phyloP scores from a whole-genome alignment of 2,329 filamentous ascomycete genomes.

The Penicillium sp. region DNA sequence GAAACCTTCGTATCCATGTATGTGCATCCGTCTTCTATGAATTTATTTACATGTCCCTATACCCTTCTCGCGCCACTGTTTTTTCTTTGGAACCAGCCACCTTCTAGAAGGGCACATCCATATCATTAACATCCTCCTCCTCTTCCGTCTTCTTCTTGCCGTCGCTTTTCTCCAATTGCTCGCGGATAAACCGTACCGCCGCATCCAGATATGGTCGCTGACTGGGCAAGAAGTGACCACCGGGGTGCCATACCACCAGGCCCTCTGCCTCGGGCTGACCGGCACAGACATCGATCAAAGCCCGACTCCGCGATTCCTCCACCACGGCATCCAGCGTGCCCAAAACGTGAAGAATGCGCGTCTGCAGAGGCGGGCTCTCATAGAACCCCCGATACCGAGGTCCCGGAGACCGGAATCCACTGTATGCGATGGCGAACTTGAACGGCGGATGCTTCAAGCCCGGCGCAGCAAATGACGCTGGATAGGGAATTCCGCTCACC shows the following conservation, averaged over 20 bases:
- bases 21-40: too few relatives aligned
- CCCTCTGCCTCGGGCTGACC: constrained; percentile 47
- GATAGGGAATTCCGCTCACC: constrained; percentile 45
- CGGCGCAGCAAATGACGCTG: constrained; percentile 41
- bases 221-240: constrained; percentile 83
- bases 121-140: constrained; percentile 54
- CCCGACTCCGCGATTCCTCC: constrained; percentile 65
- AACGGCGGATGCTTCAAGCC: constrained; percentile 46
- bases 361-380: constrained; percentile 62
- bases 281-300: constrained; percentile 60
- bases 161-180: constrained; percentile 37
- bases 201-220: constrained; percentile 74
- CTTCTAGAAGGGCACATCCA: constrained; percentile 58
- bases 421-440: constrained; percentile 70
- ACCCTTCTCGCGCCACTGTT: neutral
- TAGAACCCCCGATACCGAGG: constrained; percentile 63
- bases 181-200: constrained; percentile 64
- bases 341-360: constrained; percentile 74
- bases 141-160: constrained; percentile 38
- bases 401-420: constrained; percentile 65
- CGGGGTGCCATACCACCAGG: constrained; percentile 66
- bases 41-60: neutral
- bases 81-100: neutral
- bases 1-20: too few relatives aligned
- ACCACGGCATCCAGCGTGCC: constrained; percentile 85